Conservation (phyloP, 805 yeast species). For the Starmerella khaoyaiensis region DNA sequence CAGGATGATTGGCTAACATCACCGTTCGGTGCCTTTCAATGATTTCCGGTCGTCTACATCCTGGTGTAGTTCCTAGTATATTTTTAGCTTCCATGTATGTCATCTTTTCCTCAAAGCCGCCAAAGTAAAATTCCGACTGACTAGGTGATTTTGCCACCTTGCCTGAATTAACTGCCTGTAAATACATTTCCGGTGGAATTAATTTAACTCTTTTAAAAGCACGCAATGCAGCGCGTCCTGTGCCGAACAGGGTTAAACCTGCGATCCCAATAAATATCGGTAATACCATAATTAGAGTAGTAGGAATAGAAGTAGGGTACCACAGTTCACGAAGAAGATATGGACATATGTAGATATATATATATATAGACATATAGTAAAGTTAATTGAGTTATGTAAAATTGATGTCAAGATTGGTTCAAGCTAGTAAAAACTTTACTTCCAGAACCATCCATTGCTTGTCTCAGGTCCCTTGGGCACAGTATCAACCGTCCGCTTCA, state of each 20-base stretch:
- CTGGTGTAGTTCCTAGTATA: slow-evolving; percentile 33
- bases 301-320: neutral
- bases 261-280: slow-evolving; percentile 26
- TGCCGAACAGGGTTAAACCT: slow-evolving; percentile 21
- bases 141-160: slow-evolving; percentile 1
- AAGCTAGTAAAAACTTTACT: no score
- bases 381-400: no score
- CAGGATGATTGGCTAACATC: slow-evolving; percentile 87
- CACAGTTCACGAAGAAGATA: no score
- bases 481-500: slow-evolving; percentile 9
- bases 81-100: slow-evolving; percentile 40
- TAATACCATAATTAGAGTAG: slow-evolving; percentile 13
- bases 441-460: slow-evolving; percentile 28
- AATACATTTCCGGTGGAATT: slow-evolving; percentile 26
- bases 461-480: slow-evolving; percentile 5
- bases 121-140: slow-evolving; percentile 22
- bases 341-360: no score
- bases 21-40: slow-evolving; percentile 71
- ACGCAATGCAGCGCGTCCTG: slow-evolving; percentile 27
- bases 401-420: no score
- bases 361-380: no score
- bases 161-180: slow-evolving; percentile 12
- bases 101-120: slow-evolving; percentile 33
- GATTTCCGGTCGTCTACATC: slow-evolving; percentile 40
- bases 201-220: slow-evolving; percentile 24